Base-by-base conservation (phyloP, 2,329 filamentous ascomycete genomes). In the Colletotrichum spaethianum region DNA sequence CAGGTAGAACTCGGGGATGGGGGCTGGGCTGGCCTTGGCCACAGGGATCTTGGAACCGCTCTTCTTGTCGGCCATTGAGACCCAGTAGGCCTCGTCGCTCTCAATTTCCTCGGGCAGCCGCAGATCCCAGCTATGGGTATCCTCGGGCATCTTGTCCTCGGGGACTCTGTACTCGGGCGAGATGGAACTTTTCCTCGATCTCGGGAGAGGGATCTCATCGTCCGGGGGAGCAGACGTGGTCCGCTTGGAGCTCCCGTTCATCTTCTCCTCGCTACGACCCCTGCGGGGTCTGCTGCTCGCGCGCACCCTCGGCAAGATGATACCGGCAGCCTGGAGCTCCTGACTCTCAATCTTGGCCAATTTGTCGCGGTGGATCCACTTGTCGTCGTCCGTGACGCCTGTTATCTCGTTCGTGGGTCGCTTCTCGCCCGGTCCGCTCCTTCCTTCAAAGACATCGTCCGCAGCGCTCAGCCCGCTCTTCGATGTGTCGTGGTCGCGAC, bases 361-460 rank as follows among this genome's bases (percentile, higher is more conserved):
- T 82, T 96, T 96, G 82, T 96, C 94, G 68, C 94, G 87, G 78
- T 96, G 94, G 76, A 96, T 96, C 94, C 94, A 96, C 80, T 94
- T 92, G 40, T 93, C 91, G 42, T 86, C 83, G 42, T 86, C 83
- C 11, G 75, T 75, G 14, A 40, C 55, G 31, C 42, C 46, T 9
- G 48, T 14, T 4, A 75, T 66, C 31, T 83, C 79, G 56, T 78
- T 77, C 40, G 77, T 79, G 50, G 65, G 73, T 52, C 75, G 77
- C 74, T 63, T 76, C 75, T 60, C 76, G 72, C 38, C 79, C 73
- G 36, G 40, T 74, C 73, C 31, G 74, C 73, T 28, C 55, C 71
- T 60, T 5, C 61, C 55, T 3, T 61, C 67, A 46, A 71, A 73
- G 1, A 73, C 70, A n/a, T 73, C 70, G 33, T 73, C 70, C 14